These are phyloP conservation scores for Lojkania enalia DNA, from an alignment of 2,329 filamentous ascomycete species.

Conservation along the genomic window DNA sequence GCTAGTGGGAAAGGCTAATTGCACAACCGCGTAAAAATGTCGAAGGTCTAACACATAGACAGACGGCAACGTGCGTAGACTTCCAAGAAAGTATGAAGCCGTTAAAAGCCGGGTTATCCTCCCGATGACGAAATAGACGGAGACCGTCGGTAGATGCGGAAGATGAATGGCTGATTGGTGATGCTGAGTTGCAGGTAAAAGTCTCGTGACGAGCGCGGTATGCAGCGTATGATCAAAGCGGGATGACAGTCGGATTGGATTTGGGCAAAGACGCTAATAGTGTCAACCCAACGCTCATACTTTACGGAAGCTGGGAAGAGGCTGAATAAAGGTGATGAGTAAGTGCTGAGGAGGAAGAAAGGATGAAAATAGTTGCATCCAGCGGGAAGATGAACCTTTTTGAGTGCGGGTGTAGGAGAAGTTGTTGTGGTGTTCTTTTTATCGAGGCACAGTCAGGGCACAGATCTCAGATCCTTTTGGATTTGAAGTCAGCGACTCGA, in stretches of 20 bases:
- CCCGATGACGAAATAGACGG: background rate
- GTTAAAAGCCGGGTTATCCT: background rate
- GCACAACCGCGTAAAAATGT: no score
- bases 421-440: conserved; percentile 12
- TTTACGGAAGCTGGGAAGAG: conserved; percentile 5
- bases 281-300: conserved; percentile 7
- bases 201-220: conserved; percentile 5
- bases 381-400: conserved; percentile 3
- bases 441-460: conserved; percentile 11
- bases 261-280: conserved; percentile 7
- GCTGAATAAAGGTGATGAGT: background rate
- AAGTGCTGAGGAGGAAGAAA: conserved; percentile 2
- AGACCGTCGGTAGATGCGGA: background rate
- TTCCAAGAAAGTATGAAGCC: background rate
- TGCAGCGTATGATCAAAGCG: conserved; percentile 12
- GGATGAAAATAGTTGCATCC: conserved; percentile 5
- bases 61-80: background rate
- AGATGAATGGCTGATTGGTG: conserved; percentile 1
- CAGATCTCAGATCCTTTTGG: conserved; percentile 8
- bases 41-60: no score
- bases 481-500: conserved; percentile 5
- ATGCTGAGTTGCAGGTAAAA: background rate
- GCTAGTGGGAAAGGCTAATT: no score
- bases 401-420: conserved; percentile 2
- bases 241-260: background rate